These are phyloP conservation scores for Colletotrichum lupini DNA, from an alignment of 2,329 filamentous ascomycete species.

Conservation along the genomic window DNA sequence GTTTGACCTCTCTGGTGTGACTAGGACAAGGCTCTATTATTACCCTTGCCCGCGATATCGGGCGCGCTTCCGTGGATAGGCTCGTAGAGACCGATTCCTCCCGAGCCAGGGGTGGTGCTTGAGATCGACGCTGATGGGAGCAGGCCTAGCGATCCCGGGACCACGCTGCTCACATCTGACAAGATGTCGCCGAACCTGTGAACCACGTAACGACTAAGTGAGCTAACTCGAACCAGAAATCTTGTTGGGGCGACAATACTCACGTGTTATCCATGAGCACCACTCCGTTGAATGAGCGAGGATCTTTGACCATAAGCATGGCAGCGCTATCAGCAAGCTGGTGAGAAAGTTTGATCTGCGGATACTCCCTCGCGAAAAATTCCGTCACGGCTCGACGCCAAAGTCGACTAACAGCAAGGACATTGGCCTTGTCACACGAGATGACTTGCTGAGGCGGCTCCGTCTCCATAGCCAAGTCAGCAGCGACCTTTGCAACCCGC, in stretches of 20 bases:
- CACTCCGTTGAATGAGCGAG: not conserved
- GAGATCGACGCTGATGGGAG: slow-evolving; percentile 39
- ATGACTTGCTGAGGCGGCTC: slow-evolving; percentile 52
- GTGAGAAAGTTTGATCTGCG: slow-evolving; percentile 54
- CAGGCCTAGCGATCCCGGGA: not conserved
- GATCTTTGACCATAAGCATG: slow-evolving; percentile 58
- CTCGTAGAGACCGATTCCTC: slow-evolving; percentile 1
- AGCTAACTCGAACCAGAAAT: too few relatives aligned
- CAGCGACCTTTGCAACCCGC: slow-evolving; percentile 57
- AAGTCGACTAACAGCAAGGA: slow-evolving; percentile 44
- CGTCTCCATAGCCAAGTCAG: slow-evolving; percentile 51
- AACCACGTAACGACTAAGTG: too few relatives aligned
- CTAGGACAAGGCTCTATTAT: not conserved
- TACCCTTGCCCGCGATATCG: not conserved
- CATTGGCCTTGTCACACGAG: slow-evolving; percentile 64
- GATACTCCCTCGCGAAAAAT: slow-evolving; percentile 54
- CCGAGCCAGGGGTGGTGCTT: not conserved
- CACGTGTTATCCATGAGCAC: not conserved
- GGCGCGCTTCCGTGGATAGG: slow-evolving; percentile 7
- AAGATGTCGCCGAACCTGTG: not conserved
- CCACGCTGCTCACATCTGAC: not conserved
- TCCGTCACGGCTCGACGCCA: slow-evolving; percentile 35
- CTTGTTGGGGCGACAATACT: not conserved
- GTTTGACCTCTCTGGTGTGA: too few relatives aligned
- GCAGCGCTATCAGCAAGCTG: slow-evolving; percentile 60